Evolutionary conservation across 345 rosid genomes (phyloP).

Genomic region (Boechera divaricarpa): DNA sequence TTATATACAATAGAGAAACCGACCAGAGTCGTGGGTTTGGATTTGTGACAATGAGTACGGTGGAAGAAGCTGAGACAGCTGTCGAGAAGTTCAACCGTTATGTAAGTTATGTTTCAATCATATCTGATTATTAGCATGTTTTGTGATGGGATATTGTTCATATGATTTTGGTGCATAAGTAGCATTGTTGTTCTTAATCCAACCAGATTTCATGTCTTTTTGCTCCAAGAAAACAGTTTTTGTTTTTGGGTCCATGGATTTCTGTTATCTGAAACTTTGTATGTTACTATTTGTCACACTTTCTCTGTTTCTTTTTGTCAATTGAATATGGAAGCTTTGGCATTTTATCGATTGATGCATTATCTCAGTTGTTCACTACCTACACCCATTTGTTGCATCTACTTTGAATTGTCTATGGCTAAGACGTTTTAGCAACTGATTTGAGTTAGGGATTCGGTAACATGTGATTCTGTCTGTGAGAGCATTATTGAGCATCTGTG

Average conservation of each 20-base stretch:
- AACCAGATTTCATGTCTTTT: constrained; percentile 6
- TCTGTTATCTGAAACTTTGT: neutral
- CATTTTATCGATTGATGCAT: neutral
- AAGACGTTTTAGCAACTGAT: neutral
- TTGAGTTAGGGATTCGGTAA: constrained; percentile 6
- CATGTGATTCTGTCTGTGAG: neutral
- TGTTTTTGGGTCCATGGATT: neutral
- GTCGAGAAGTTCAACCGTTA: constrained; percentile 67
- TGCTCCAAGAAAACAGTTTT: neutral
- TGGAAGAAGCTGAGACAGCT: constrained; percentile 89
- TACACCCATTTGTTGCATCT: constrained; percentile 1
- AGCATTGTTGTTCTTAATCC: neutral
- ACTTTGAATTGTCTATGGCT: neutral
- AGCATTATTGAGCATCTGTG: constrained; percentile 12
- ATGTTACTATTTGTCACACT: neutral
- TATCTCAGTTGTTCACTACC: neutral
- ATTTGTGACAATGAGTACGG: constrained; percentile 86
- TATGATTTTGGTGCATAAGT: neutral
- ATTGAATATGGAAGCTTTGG: constrained; percentile 5
- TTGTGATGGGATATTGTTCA: neutral
- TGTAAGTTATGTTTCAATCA: constrained; percentile 56
- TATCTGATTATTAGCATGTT: constrained; percentile 1
- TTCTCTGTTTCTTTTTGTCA: neutral
- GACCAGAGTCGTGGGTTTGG: constrained; percentile 95
- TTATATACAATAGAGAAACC: constrained; percentile 80